These are phyloP conservation scores for Tylopilus sp. DNA, from an alignment of 1,284 basidiomycete genomes.

Conservation along the genomic window DNA sequence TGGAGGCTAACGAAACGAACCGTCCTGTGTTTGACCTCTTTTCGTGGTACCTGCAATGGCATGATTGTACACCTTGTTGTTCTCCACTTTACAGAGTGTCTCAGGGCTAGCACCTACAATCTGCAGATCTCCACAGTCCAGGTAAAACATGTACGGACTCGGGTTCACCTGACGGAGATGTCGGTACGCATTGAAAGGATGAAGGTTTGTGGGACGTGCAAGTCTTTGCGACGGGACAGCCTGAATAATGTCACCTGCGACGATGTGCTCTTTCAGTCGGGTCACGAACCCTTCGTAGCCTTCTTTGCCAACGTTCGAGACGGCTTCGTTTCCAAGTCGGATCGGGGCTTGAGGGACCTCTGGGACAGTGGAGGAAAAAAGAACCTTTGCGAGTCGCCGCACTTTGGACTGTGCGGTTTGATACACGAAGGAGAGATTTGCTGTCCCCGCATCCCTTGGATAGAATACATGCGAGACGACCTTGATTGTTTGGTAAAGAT, in stretches of 20 bases:
- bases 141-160: conserved; percentile 98
- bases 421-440: conserved; percentile 77
- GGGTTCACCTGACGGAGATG: conserved; percentile 94
- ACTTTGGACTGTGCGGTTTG: conserved; percentile 80
- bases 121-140: conserved; percentile 91
- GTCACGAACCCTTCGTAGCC: conserved; percentile 96
- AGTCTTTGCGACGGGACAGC: conserved; percentile 96
- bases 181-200: conserved; percentile 97
- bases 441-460: conserved; percentile 61
- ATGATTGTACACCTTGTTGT: conserved; percentile 93
- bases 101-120: conserved; percentile 97
- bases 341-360: conserved; percentile 71
- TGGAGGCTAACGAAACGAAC: conserved; percentile 44
- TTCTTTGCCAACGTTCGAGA: conserved; percentile 90
- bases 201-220: conserved; percentile 79
- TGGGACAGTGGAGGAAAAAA: conserved; percentile 59
- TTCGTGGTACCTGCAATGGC: conserved; percentile 96
- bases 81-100: conserved; percentile 94
- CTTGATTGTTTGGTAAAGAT: conserved; percentile 93
- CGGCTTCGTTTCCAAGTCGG: conserved; percentile 65
- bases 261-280: conserved; percentile 88
- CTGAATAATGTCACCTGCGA: conserved; percentile 98
- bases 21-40: conserved; percentile 82
- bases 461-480: conserved; percentile 95
- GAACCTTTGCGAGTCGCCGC: conserved; percentile 66